Conservation (phyloP, 169 alveolate species). For the Plasmodium adleri region DNA sequence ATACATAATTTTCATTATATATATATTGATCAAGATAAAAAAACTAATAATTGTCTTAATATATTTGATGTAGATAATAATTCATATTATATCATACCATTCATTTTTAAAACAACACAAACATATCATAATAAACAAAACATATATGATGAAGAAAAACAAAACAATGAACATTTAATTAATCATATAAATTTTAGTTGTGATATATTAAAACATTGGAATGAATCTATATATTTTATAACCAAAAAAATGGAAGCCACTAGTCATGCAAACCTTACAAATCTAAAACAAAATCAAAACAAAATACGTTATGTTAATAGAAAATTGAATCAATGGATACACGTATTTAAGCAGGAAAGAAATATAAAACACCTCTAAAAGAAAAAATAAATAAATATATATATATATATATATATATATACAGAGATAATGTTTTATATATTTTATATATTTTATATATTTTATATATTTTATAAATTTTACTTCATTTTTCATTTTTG, state of each 20-base stretch:
- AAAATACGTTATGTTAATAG: conserved; percentile 20
- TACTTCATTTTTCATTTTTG: no score
- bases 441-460: no score
- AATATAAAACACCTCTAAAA: conserved; percentile 6
- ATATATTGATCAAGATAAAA: background rate
- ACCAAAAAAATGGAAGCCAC: background rate
- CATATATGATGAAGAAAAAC: background rate
- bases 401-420: background rate
- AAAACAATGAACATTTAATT: background rate
- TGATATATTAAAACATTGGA: conserved; percentile 33
- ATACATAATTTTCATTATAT: conserved; percentile 3
- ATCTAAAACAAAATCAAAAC: background rate
- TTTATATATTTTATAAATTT: no score
- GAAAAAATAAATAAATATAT: background rate
- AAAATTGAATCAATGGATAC: conserved; percentile 54
- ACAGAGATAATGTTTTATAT: no score
- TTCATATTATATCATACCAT: conserved; percentile 31
- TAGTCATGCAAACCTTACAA: background rate
- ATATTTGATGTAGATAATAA: conserved; percentile 4
- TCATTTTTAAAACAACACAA: background rate
- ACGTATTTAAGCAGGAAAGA: conserved; percentile 48
- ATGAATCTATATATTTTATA: conserved; percentile 10
- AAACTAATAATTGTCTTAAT: conserved; percentile 8
- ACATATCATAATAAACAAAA: no score
- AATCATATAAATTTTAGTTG: conserved; percentile 4